Evolutionary conservation across 192 early-diverging fungal species (phyloP), one percentile per base, ranked within the genome.

Genomic region (Coemansia sp.): DNA sequence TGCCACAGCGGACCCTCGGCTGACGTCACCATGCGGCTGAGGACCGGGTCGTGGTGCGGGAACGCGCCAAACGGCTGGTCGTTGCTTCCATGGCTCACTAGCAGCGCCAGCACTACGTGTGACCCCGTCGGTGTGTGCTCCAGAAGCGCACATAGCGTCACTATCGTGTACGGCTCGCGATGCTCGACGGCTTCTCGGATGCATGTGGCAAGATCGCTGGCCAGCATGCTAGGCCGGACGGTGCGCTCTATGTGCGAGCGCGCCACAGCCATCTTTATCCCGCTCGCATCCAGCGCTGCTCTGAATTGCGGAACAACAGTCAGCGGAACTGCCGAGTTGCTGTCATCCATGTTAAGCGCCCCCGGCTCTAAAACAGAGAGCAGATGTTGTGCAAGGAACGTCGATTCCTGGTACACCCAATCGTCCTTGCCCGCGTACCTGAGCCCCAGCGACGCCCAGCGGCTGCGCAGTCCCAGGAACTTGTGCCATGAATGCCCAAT

Each of bases 401-500:
- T 52, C 6, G 60, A 33, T 51, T 81, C 78, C 49, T 67, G 73
- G 12, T 45, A 58, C 73, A 49, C 67, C 78, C 78, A 81, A 66
- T 81, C 78, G 11, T 76, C 73, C 46, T 69, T 66, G 59, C 58
- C 51, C 11, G 55, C 35, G 64, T 81, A 81, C n/a, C 44, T 49
- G 21, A 81, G 70, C 5, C 73, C 73, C 23, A 81, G 73, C 64
- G 78, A 73, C 45, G 23, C 33, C 78, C 78, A 81, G 45, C 78
- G 66, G 55, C 52, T 81, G 21, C 73, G 69, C 58, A 63, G 59
- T 43, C 63, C 26, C 53, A 81, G 64, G 49, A 81, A 81, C 73
- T 63, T 62, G 67, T 81, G 78, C 78, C 78, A 81, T 45, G 78
- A 81, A 46, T 81, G 78, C 2, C 73, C 78, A 3, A 46, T 70